Percentiles rank a stretch among this genome's conserved stretches.
These are phyloP conservation scores for Vanrija sp. DNA, from an alignment of 1,284 basidiomycete genomes.

Conservation along the genomic window DNA sequence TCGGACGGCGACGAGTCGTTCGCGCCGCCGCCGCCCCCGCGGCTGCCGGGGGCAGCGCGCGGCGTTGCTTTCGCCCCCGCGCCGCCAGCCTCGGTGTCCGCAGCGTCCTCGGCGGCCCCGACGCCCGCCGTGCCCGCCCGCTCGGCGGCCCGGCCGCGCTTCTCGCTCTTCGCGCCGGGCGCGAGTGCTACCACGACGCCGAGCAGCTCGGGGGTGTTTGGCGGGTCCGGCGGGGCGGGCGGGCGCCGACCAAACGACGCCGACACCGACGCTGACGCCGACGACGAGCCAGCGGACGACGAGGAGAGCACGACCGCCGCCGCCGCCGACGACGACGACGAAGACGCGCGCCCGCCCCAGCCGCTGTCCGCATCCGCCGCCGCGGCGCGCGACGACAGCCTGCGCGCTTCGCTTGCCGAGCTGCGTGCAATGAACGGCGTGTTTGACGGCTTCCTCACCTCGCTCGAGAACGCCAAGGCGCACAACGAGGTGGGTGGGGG, in stretches of 20 bases:
- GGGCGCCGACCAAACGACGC: background rate
- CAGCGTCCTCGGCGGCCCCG: background rate
- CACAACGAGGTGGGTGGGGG: slow-evolving; percentile 42
- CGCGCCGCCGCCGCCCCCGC: background rate
- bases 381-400: slow-evolving; percentile 8
- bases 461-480: slow-evolving; percentile 36
- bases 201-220: background rate
- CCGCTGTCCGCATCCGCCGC: background rate
- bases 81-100: too few relatives aligned
- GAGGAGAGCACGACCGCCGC: background rate
- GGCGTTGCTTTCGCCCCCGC: background rate
- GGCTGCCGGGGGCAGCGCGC: too few relatives aligned
- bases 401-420: slow-evolving; percentile 44
- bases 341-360: background rate
- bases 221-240: background rate
- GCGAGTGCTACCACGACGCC: background rate
- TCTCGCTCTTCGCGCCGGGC: slow-evolving; percentile 17
- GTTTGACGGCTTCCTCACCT: slow-evolving; percentile 42
- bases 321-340: background rate
- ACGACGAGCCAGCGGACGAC: background rate
- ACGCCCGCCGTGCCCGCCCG: background rate
- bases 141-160: slow-evolving; percentile 10
- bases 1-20: background rate
- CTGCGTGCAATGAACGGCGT: slow-evolving; percentile 45
- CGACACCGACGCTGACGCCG: slow-evolving; percentile 1